A percentile compares a stretch with the other conserved stretches of the same genome.
phyloP scores from a whole-genome alignment of 768 basidiomycete species.

The Podaxis mareebaensis region DNA sequence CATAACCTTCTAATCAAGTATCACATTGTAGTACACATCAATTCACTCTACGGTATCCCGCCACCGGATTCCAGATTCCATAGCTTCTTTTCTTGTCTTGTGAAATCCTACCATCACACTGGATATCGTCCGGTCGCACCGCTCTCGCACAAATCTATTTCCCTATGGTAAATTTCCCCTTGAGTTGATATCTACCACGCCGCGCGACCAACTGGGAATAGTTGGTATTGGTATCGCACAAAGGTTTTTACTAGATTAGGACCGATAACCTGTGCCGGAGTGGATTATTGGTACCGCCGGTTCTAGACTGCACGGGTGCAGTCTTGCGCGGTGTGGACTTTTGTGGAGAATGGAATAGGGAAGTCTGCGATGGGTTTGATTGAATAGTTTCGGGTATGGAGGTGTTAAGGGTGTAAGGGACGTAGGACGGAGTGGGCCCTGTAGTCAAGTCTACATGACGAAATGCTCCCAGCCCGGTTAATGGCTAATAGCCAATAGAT shows the following conservation, averaged over 20 bases:
- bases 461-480: neutral
- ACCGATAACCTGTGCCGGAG: too few relatives aligned
- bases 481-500: neutral
- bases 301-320: neutral
- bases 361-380: neutral
- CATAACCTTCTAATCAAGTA: too few relatives aligned
- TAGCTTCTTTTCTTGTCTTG: neutral
- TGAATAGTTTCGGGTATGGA: too few relatives aligned
- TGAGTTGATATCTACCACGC: neutral
- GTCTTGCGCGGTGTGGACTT: neutral
- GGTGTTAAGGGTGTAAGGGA: neutral
- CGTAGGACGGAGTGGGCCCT: neutral
- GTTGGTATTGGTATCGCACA: neutral
- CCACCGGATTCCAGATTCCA: neutral
- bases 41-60: neutral
- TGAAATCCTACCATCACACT: neutral
- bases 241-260: too few relatives aligned
- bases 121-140: neutral
- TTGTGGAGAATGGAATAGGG: neutral
- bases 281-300: too few relatives aligned
- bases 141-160: neutral
- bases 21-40: too few relatives aligned
- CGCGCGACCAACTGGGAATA: neutral
- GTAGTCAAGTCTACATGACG: neutral
- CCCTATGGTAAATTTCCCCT: slow-evolving; percentile 3